Evolutionary conservation across 2,329 filamentous ascomycete genomes (phyloP).

Genomic region (Xylaria digitata): DNA sequence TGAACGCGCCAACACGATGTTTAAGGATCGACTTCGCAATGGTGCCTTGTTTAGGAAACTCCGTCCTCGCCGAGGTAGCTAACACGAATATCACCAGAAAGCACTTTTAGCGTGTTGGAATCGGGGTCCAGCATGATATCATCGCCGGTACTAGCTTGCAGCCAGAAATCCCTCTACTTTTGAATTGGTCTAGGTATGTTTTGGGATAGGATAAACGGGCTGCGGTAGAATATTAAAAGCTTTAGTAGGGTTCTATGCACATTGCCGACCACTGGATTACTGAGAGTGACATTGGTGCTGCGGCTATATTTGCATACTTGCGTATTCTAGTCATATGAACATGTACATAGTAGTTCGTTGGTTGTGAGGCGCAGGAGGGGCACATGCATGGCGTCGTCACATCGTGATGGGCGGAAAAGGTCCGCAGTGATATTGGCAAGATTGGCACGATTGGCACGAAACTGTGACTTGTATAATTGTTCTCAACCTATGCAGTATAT

Average conservation of each 20-base stretch:
- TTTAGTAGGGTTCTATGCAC: too few species aligned
- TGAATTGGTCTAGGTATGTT: not conserved
- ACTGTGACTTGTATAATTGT: not conserved
- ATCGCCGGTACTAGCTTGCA: too few species aligned
- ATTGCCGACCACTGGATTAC: too few species aligned
- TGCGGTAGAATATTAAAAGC: not conserved
- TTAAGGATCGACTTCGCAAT: not conserved
- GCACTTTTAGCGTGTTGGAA: too few species aligned
- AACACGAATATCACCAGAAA: too few species aligned
- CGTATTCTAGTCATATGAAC: not conserved
- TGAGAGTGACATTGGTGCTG: not conserved
- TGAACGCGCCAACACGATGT: not conserved
- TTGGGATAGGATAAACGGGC: not conserved
- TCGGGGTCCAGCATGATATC: too few species aligned
- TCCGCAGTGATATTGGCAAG: not conserved
- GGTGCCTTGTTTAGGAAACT: not conserved
- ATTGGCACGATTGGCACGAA: not conserved
- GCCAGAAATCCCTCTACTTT: too few species aligned
- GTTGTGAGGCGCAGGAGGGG: not conserved
- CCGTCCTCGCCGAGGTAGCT: not conserved
- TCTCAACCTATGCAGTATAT: not conserved
- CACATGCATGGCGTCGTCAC: constrained; percentile 1
- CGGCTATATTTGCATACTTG: constrained; percentile 4
- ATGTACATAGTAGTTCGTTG: not conserved
- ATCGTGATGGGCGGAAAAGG: not conserved